phyloP scores from a whole-genome alignment of 108 stramenopile species.

The Nitzschia sp. region DNA sequence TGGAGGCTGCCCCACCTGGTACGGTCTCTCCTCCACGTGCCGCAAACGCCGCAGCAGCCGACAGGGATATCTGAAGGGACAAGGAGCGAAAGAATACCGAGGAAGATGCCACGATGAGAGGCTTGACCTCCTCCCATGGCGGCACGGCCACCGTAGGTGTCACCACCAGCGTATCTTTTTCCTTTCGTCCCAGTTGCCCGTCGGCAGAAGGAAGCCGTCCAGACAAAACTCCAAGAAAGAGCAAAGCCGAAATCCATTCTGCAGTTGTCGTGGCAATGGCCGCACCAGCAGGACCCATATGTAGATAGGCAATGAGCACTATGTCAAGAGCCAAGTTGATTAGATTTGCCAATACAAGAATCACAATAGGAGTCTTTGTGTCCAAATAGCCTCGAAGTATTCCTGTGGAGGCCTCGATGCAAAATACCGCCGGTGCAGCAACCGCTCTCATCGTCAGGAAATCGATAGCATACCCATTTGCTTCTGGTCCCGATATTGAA shows the following conservation, averaged over 20 bases:
- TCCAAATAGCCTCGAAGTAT: conserved; percentile 86
- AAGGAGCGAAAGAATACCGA: conserved; percentile 76
- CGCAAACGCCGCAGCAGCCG: conserved; percentile 78
- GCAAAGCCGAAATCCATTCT: conserved; percentile 78
- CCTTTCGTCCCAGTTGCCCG: conserved; percentile 56
- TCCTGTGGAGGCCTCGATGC: conserved; percentile 79
- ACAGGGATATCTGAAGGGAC: conserved; percentile 69
- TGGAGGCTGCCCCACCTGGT: conserved; percentile 58
- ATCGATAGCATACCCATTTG: conserved; percentile 63
- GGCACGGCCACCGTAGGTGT: conserved; percentile 67
- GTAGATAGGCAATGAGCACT: conserved; percentile 52
- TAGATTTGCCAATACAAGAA: conserved; percentile 69
- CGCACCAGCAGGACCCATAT: conserved; percentile 78
- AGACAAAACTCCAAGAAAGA: conserved; percentile 69
- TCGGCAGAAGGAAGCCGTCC: conserved; percentile 66
- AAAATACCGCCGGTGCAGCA: conserved; percentile 81
- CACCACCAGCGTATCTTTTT: conserved; percentile 17
- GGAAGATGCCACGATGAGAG: conserved; percentile 77
- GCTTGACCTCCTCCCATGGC: conserved; percentile 65
- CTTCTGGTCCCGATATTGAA: conserved; percentile 52
- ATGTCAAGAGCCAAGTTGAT: conserved; percentile 78
- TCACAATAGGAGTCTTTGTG: conserved; percentile 74
- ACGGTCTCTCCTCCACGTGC: conserved; percentile 50
- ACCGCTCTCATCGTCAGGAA: conserved; percentile 70
- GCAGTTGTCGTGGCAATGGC: conserved; percentile 87